Percentiles rank a stretch among this genome's conserved stretches.
phyloP scores from a whole-genome alignment of 2,329 filamentous ascomycete species.

The Zymoseptoria passerinii region DNA sequence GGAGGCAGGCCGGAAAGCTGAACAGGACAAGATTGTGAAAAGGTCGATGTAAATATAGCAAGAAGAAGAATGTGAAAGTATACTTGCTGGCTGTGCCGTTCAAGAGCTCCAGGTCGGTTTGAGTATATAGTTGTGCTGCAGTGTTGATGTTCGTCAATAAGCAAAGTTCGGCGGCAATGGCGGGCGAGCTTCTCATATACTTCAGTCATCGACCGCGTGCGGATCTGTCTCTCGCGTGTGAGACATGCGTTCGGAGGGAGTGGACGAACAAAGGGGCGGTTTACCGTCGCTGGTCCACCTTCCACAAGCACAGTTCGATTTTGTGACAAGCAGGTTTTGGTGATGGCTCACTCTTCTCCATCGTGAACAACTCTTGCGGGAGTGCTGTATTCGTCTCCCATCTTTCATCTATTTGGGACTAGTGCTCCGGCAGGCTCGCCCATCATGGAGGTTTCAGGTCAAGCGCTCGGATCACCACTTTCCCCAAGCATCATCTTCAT shows the following conservation, averaged over 20 bases:
- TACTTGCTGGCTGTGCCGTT: not conserved
- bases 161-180: not conserved
- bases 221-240: too few relatives aligned
- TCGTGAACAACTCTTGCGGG: not conserved
- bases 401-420: not conserved
- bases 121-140: not conserved
- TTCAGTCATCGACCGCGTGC: too few relatives aligned
- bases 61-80: too few relatives aligned
- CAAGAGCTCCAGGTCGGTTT: not conserved
- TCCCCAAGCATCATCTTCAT: conserved; percentile 51
- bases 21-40: too few relatives aligned
- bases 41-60: too few relatives aligned
- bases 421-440: too few relatives aligned
- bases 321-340: not conserved
- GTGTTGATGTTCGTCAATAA: not conserved
- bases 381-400: not conserved
- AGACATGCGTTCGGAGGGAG: too few relatives aligned
- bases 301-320: not conserved
- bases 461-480: conserved; percentile 36
- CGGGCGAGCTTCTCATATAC: not conserved
- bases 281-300: too few relatives aligned
- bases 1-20: too few relatives aligned
- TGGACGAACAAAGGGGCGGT: too few relatives aligned
- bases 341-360: not conserved
- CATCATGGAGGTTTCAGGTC: too few relatives aligned